Base-by-base conservation (phyloP, 2,329 filamentous ascomycete genomes). In the Calonectria pseudoreteaudii region DNA sequence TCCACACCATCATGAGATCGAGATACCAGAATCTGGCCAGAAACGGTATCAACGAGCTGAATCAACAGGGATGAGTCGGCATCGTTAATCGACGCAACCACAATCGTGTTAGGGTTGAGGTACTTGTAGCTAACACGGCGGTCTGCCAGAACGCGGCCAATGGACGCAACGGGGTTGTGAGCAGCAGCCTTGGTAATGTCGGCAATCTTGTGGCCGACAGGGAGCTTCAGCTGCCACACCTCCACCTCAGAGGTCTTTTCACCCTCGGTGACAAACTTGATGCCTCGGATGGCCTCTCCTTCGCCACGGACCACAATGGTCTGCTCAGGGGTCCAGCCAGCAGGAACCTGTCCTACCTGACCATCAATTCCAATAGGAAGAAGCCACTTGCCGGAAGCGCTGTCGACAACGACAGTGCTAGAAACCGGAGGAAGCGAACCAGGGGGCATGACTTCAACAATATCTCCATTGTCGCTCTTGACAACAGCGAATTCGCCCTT, bases 111-210 rank as follows among this genome's bases (percentile, higher is more conserved):
- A 0, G 94, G 92, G 86, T 97, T 98, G 50, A 99, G 87, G 83
- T 98, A 98, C 86, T 99, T 99, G 91, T 99, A 99, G 76, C 96
- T 91, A 62, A 99, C 97, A n/a, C 93, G 93, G 53, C 97, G 92
- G 81, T 99, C 94, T 31, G 95, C 96, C 28, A 99, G 90, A 1
- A 98, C 97, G 73, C 95, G 95, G 13, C 97, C 97, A 79, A 99
- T 98, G 0, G 97, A 98, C 4, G 97, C 96, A 62, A 98, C 93
- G 0, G 95, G 95, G 79, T 99, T 96, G 76, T 96, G 93, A 3
- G 90, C 82, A 13, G 95, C 92, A 62, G 93, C 90, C 23, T 92
- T 89, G 3, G 92, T 93, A 49, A 97, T 88, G 56, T 90, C 87
- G 9, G 93, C 87, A 68, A 98, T 91, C 72, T 88, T 91, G 82